These are phyloP conservation scores for Irpex rosettiformis DNA, from an alignment of 1,284 basidiomycete species.

Conservation along the genomic window DNA sequence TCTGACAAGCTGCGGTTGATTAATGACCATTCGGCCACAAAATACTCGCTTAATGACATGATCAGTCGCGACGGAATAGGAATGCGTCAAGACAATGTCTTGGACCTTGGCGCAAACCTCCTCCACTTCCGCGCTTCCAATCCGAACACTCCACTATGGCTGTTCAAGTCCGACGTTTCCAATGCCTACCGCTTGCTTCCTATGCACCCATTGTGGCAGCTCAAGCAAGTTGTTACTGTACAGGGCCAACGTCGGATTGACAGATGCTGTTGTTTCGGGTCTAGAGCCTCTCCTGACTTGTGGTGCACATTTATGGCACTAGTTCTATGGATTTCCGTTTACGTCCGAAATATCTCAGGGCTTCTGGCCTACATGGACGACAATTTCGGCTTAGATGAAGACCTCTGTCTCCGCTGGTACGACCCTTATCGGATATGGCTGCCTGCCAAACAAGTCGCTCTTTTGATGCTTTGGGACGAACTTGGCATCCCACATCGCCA, in stretches of 20 bases:
- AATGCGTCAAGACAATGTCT: constrained; percentile 31
- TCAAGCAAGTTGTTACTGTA: constrained; percentile 36
- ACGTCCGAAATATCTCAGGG: constrained; percentile 18
- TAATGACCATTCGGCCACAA: constrained; percentile 33
- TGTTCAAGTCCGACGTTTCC: constrained; percentile 38
- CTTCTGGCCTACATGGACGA: constrained; percentile 36
- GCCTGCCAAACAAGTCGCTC: constrained; percentile 29
- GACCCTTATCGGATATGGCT: constrained; percentile 27
- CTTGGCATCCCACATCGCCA: constrained; percentile 36
- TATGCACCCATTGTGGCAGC: constrained; percentile 38
- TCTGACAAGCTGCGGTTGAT: constrained; percentile 39
- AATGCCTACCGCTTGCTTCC: constrained; percentile 36
- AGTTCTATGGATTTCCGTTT: constrained; percentile 32
- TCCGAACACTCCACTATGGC: constrained; percentile 12
- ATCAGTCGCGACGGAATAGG: constrained; percentile 25
- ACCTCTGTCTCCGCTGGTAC: constrained; percentile 23
- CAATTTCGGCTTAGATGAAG: constrained; percentile 26
- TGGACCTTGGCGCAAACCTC: constrained; percentile 25
- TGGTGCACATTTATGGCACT: constrained; percentile 32
- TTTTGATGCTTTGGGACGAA: constrained; percentile 37
- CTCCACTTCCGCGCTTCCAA: constrained; percentile 14
- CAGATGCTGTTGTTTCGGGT: constrained; percentile 31
- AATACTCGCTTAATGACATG: constrained; percentile 38
- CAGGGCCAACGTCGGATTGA: constrained; percentile 26
- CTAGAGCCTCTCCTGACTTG: constrained; percentile 21